A percentile compares a stretch with the other conserved stretches of the same genome.
These are phyloP conservation scores for Boletus fagicola DNA, from an alignment of 768 basidiomycete species.

Conservation along the genomic window DNA sequence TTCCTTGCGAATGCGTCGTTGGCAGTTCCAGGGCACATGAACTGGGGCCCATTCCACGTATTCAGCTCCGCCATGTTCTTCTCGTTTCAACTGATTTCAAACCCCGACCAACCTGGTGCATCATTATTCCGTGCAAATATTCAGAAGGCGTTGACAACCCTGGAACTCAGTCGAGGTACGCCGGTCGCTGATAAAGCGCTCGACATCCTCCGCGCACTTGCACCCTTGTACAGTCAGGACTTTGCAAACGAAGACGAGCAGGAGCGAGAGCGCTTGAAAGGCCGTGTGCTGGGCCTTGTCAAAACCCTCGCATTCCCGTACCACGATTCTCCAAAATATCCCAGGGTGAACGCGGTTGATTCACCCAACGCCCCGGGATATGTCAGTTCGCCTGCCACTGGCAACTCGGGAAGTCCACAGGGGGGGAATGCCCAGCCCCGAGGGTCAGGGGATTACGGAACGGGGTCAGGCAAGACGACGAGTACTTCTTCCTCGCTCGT, in stretches of 20 bases:
- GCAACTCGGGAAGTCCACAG: slow-evolving; percentile 56
- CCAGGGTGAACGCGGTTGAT: slow-evolving; percentile 43
- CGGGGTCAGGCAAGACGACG: slow-evolving; percentile 19
- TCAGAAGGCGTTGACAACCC: slow-evolving; percentile 60
- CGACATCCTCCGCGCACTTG: slow-evolving; percentile 66
- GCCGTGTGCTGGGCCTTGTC: slow-evolving; percentile 61
- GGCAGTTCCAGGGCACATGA: slow-evolving; percentile 79
- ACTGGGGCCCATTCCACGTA: slow-evolving; percentile 80
- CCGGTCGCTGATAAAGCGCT: slow-evolving; percentile 73
- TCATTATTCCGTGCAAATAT: slow-evolving; percentile 75
- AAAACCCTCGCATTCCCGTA: slow-evolving; percentile 81
- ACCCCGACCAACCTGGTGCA: slow-evolving; percentile 77
- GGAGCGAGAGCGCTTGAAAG: slow-evolving; percentile 57
- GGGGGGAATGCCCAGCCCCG: slow-evolving; percentile 23
- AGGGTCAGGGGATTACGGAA: slow-evolving; percentile 28
- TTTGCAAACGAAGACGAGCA: slow-evolving; percentile 50
- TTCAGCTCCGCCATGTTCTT: slow-evolving; percentile 90
- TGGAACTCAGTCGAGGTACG: slow-evolving; percentile 63
- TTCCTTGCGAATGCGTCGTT: slow-evolving; percentile 66
- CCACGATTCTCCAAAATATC: slow-evolving; percentile 60
- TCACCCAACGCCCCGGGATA: slow-evolving; percentile 48
- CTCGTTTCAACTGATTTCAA: slow-evolving; percentile 82
- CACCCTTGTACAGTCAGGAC: slow-evolving; percentile 70
- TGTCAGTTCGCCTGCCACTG: slow-evolving; percentile 55
- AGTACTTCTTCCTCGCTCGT: slow-evolving; percentile 26